Evolutionary conservation across 2,329 filamentous ascomycete species (phyloP), one percentile per base, ranked within the genome.

Genomic region (Elsinoe arachidis): DNA sequence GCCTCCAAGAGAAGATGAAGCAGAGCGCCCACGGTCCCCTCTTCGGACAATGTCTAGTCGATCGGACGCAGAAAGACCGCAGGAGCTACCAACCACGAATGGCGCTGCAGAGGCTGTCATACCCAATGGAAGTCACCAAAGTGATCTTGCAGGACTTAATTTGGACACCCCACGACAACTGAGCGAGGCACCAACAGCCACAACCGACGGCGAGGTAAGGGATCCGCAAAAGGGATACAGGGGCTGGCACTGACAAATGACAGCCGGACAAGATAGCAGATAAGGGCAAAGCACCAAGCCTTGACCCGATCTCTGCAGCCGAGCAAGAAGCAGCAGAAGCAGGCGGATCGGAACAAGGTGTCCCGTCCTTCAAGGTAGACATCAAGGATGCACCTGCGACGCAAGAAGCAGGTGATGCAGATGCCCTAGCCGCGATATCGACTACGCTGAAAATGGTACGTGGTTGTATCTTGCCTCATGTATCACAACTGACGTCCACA

Each of bases 341-440:
- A 17, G 59, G 61, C 39, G 70, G 53, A 17, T 75, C 73, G 11
- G 82, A 85, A 52, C 82, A 84, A 43, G 73, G 72, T 4, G 80
- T 84, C 47, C 76, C 84, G 7, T 76, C 79, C 59, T 90, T 90
- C 74, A 92, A 88, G 70, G 79, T 95, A 55, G 89, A 83, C 67
- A 95, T 95, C 54, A 80, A 85, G 61, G 87, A 87, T 62, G 84
- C 86, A 38, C 88, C 89, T 0, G 87, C 93, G 17, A 81, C 82
- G 2, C 87, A 92, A 64, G 88, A 93, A 63, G 84, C 85, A 0
- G 84, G 86, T 59, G 88, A 84, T 47, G 83, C 85, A 66, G 77
- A 85, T 65, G 87, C 88, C 2, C 72, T 92, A 52, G 86, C 87
- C 2, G 90, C 80, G 65, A 84, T 93, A 49, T 84, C 85, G 30